These are phyloP conservation scores for Alternaria gaisen DNA, from an alignment of 2,329 filamentous ascomycete genomes.

Conservation along the genomic window DNA sequence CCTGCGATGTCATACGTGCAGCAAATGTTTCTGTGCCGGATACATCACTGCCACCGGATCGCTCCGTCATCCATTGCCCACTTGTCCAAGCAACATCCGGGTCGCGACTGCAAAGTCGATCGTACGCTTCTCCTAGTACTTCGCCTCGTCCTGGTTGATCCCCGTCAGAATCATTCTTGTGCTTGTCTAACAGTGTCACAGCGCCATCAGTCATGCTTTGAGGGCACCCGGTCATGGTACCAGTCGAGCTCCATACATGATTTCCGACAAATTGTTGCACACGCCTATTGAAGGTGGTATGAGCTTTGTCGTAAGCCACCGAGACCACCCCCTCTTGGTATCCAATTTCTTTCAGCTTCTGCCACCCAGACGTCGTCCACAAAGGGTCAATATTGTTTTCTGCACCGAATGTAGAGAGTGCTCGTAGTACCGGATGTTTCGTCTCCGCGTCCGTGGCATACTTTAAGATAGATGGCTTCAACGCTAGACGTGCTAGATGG, in stretches of 20 bases:
- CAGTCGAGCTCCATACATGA: slow-evolving; percentile 68
- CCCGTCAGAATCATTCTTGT: slow-evolving; percentile 32
- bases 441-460: slow-evolving; percentile 69
- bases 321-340: slow-evolving; percentile 67
- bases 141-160: slow-evolving; percentile 42
- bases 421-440: slow-evolving; percentile 69
- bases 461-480: slow-evolving; percentile 30
- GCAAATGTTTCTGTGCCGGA: slow-evolving; percentile 72
- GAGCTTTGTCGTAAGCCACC: slow-evolving; percentile 65
- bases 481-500: slow-evolving; percentile 28
- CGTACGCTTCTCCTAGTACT: slow-evolving; percentile 63
- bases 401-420: slow-evolving; percentile 68
- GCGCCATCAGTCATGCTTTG: slow-evolving; percentile 74
- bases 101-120: slow-evolving; percentile 64
- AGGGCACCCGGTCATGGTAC: slow-evolving; percentile 70
- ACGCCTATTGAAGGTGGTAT: slow-evolving; percentile 63
- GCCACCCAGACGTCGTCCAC: slow-evolving; percentile 73
- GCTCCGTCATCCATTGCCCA: slow-evolving; percentile 81
- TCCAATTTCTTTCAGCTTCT: slow-evolving; percentile 67
- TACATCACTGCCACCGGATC: slow-evolving; percentile 74
- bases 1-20: slow-evolving; percentile 24
- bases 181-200: slow-evolving; percentile 32
- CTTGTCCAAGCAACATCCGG: slow-evolving; percentile 69
- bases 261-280: slow-evolving; percentile 67
- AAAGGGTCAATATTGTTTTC: slow-evolving; percentile 64